These are phyloP conservation scores for Noccaea bulbosa DNA, from an alignment of 345 rosid genomes.

Conservation along the genomic window DNA sequence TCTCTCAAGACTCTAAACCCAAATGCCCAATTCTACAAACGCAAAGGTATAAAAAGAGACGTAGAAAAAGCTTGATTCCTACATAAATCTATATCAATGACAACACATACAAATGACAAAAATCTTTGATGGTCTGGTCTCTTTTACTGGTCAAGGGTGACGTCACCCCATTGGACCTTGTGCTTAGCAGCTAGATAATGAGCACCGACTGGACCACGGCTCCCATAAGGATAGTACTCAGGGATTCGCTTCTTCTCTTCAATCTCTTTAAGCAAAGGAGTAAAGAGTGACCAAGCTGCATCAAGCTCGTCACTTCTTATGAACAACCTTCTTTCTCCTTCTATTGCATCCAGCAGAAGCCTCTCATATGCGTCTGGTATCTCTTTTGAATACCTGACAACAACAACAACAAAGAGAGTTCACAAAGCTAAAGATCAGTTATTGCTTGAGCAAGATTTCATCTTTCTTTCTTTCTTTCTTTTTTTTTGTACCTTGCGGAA, in stretches of 20 bases:
- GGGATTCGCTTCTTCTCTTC: slow-evolving; percentile 83
- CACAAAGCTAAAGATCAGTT: not conserved
- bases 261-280: slow-evolving; percentile 79
- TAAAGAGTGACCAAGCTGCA: slow-evolving; percentile 93
- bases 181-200: slow-evolving; percentile 96
- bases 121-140: not conserved
- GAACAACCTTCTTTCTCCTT: slow-evolving; percentile 95
- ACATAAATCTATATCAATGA: slow-evolving; percentile 34
- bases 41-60: slow-evolving; percentile 17
- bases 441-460: not conserved
- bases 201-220: slow-evolving; percentile 99
- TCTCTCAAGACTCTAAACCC: not conserved
- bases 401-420: not conserved
- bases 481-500: slow-evolving; percentile 65
- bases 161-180: slow-evolving; percentile 93
- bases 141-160: slow-evolving; percentile 61
- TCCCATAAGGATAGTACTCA: slow-evolving; percentile 94
- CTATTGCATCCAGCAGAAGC: slow-evolving; percentile 90
- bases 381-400: slow-evolving; percentile 81
- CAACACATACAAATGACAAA: slow-evolving; percentile 23
- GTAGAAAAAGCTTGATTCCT: slow-evolving; percentile 32
- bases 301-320: slow-evolving; percentile 95
- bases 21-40: not conserved
- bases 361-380: slow-evolving; percentile 99
- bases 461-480: not conserved